phyloP scores from a whole-genome alignment of 2,329 filamentous ascomycete genomes.

The Botrytis medusae region DNA sequence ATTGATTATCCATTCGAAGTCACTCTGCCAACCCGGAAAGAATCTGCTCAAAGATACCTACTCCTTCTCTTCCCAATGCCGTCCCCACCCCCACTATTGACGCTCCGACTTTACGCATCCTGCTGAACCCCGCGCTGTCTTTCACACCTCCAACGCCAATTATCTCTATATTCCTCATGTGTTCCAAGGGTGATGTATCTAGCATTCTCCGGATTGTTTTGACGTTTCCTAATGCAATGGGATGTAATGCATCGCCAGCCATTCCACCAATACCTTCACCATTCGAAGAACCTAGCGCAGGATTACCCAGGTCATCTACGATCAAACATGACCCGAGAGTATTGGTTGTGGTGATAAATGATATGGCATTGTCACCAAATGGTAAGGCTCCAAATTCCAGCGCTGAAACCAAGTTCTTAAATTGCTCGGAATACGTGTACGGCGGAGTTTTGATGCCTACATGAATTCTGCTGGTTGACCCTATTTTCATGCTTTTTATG shows the following conservation, averaged over 20 bases:
- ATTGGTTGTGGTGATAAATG: constrained; percentile 74
- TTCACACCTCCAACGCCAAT: constrained; percentile 73
- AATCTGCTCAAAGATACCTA: constrained; percentile 63
- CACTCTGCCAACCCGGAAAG: not conserved
- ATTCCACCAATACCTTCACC: constrained; percentile 65
- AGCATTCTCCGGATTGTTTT: constrained; percentile 62
- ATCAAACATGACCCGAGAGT: constrained; percentile 70
- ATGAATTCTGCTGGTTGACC: constrained; percentile 20
- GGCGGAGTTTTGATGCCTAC: constrained; percentile 74
- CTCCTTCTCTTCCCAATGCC: constrained; percentile 62
- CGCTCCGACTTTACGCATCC: constrained; percentile 69
- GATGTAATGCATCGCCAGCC: constrained; percentile 70
- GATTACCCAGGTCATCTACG: constrained; percentile 42
- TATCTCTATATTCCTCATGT: constrained; percentile 56
- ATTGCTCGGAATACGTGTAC: constrained; percentile 70
- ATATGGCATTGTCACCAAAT: constrained; percentile 46
- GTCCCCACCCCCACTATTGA: constrained; percentile 67
- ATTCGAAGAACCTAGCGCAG: constrained; percentile 52
- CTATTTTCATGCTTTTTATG: constrained; percentile 10
- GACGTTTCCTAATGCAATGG: constrained; percentile 74
- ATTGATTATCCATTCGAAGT: not conserved
- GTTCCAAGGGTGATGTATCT: constrained; percentile 44
- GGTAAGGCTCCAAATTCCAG: constrained; percentile 41
- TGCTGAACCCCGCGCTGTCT: constrained; percentile 58
- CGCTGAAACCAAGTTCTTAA: constrained; percentile 54